Conservation (phyloP, 768 basidiomycete species). For the Cyclocybe cylindracea region DNA sequence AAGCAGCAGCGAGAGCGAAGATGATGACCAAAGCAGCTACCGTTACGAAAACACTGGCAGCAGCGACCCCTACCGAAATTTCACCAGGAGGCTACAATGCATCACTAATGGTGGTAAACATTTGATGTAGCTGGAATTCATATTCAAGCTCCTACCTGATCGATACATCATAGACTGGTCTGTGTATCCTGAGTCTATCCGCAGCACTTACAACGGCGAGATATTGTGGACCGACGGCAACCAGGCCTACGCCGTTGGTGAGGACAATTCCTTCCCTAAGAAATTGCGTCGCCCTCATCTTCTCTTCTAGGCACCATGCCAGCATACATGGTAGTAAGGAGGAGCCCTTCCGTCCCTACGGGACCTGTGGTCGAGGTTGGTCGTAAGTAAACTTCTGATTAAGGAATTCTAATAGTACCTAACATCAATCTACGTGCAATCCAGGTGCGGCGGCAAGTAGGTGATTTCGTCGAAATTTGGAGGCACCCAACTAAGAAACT, state of each 20-base stretch:
- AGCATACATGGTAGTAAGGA: constrained; percentile 1
- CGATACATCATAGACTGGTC: neutral
- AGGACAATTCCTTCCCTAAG: neutral
- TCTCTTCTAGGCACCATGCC: neutral
- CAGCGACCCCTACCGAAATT: too few relatives aligned
- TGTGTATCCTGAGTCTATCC: neutral
- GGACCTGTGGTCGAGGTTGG: neutral
- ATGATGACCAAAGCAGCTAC: too few relatives aligned
- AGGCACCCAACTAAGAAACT: too few relatives aligned
- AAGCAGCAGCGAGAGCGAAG: too few relatives aligned
- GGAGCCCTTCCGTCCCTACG: neutral
- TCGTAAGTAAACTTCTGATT: neutral
- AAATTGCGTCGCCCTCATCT: neutral
- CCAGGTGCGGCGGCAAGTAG: too few relatives aligned
- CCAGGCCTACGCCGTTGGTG: neutral
- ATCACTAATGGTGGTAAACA: too few relatives aligned
- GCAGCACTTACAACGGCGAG: neutral
- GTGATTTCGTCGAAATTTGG: too few relatives aligned
- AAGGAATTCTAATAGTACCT: too few relatives aligned
- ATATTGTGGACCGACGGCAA: constrained; percentile 1
- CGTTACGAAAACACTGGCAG: too few relatives aligned
- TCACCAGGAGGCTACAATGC: too few relatives aligned
- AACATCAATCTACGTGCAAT: too few relatives aligned
- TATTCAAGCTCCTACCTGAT: neutral
- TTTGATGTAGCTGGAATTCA: too few relatives aligned